Evolutionary conservation across 352 stramenopile genomes (phyloP), one percentile per base, ranked within the genome.

Genomic region (Detonula confervacea): DNA sequence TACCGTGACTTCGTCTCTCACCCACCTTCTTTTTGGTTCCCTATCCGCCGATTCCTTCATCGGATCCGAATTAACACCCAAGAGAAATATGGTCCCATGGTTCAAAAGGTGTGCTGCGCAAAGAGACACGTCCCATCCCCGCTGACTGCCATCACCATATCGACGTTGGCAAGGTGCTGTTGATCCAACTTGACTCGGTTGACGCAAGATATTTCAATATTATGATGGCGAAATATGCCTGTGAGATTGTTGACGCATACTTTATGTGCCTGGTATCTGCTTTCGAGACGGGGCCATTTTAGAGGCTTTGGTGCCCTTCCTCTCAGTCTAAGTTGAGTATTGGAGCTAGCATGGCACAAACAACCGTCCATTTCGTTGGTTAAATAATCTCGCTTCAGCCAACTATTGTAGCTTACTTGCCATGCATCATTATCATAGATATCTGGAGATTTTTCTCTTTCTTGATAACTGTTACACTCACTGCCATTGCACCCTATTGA

Each of bases 141-240:
- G 25, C 93, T 92, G 29, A 96, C 91, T 20, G 93, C 85, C 39
- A 96, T 83, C 29, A 96, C 80, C 20, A 96, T 76, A 83, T 96
- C 93, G 24, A 94, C 83, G 80, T 93, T 85, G 14, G 89, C 76
- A 52, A 95, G 73, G 82, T 96, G 92, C 64, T 96, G 93, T 57
- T 91, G 84, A 78, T 96, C 92, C 35, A 96, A 74, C 76, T 96
- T 92, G 7, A 96, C 91, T n/a, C 93, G 84, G 76, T 94, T 95
- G 44, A 97, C 91, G 66, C 91, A 91, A 24, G 72, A 87, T 73
- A 94, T 95, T 27, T 89, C 67, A 16, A 94, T 83, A 44, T 92
- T 85, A 47, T 95, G 81, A 14, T 88, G 54, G 20, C 82, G 61
- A n/a, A 96, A 64, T 16, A 95, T 86, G 5, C 64, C 51, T 14